These are phyloP conservation scores for Phialophora tarda DNA, from an alignment of 2,329 filamentous ascomycete species.

Conservation along the genomic window DNA sequence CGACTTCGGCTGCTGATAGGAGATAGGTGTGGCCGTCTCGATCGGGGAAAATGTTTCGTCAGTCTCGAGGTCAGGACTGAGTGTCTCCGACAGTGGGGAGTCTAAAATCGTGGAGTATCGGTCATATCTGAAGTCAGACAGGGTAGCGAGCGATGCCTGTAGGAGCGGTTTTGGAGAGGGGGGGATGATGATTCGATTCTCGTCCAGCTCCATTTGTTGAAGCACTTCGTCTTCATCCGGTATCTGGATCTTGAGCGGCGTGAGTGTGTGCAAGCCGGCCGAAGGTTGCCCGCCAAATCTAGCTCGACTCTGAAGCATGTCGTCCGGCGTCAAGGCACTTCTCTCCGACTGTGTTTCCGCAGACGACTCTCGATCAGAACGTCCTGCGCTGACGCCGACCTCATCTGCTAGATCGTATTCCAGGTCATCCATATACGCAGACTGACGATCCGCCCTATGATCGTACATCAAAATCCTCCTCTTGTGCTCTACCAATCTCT, in stretches of 20 bases:
- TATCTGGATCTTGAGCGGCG: conserved; percentile 30
- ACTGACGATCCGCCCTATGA: conserved; percentile 16
- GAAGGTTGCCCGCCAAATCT: conserved; percentile 17
- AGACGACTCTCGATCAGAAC: conserved; percentile 31
- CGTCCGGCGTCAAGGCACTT: conserved; percentile 31
- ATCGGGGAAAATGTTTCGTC: conserved; percentile 35
- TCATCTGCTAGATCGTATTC: conserved; percentile 12
- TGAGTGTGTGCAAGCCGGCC: background rate
- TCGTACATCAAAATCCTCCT: conserved; percentile 29
- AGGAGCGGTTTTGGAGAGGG: conserved; percentile 29
- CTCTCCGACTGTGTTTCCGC: conserved; percentile 32
- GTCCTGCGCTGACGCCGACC: conserved; percentile 13
- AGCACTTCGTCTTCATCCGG: conserved; percentile 23
- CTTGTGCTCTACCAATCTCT: conserved; percentile 26
- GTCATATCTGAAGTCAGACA: conserved; percentile 36
- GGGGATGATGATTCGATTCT: conserved; percentile 22
- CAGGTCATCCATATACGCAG: conserved; percentile 4
- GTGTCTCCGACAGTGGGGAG: conserved; percentile 26
- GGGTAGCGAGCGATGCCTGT: conserved; percentile 34
- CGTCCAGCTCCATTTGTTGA: conserved; percentile 21
- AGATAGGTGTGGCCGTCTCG: conserved; percentile 38
- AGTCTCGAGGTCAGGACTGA: conserved; percentile 27
- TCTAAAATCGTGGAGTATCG: conserved; percentile 31
- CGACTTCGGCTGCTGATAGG: conserved; percentile 34
- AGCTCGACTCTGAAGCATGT: conserved; percentile 14